phyloP scores from a whole-genome alignment of 768 basidiomycete species.

The Boletus tomentosulus region DNA sequence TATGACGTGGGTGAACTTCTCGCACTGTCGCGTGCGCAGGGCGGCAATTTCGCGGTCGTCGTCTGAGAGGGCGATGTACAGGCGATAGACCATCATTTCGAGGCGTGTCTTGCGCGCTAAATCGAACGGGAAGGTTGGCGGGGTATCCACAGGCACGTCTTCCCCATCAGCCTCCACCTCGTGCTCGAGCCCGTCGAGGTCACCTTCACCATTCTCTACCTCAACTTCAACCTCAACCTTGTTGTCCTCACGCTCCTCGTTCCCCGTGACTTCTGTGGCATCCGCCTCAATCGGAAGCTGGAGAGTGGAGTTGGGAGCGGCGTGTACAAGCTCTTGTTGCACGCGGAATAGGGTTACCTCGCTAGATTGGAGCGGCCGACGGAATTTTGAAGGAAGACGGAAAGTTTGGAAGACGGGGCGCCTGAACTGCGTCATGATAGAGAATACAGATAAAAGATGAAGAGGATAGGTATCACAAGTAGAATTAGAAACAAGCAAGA shows the following conservation, averaged over 20 bases:
- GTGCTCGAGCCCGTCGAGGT: background rate
- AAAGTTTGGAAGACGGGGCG: background rate
- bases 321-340: background rate
- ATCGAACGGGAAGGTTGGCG: background rate
- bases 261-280: background rate
- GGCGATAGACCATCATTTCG: background rate
- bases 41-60: conserved; percentile 1
- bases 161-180: background rate
- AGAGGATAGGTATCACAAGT: background rate
- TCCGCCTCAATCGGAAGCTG: background rate
- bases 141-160: background rate
- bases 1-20: conserved; percentile 1
- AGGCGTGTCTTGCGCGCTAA: background rate
- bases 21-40: background rate
- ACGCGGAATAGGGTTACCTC: no score
- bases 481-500: background rate
- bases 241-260: background rate
- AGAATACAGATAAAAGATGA: background rate
- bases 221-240: background rate
- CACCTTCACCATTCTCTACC: no score
- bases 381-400: background rate
- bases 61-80: conserved; percentile 5
- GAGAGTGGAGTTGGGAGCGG: background rate
- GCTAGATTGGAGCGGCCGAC: background rate
- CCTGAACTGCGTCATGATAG: background rate